Conservation (phyloP, 768 basidiomycete genomes). For the Postia placenta region DNA sequence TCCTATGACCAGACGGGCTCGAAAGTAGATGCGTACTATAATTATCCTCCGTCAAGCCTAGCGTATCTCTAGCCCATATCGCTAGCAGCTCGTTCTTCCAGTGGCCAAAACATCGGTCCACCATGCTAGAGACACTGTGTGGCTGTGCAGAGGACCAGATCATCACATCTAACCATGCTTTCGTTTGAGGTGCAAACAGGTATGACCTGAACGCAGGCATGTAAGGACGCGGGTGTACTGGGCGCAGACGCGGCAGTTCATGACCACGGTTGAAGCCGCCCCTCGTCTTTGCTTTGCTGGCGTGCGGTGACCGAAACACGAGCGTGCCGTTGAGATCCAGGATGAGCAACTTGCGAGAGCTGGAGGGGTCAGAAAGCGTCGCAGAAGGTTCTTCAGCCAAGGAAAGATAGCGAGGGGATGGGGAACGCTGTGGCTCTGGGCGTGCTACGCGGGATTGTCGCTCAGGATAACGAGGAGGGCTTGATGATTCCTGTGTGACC, state of each 20-base stretch:
- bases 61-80: conserved; percentile 75
- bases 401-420: conserved; percentile 32
- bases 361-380: conserved; percentile 19
- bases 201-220: conserved; percentile 55
- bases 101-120: conserved; percentile 49
- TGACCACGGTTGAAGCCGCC: not conserved
- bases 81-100: conserved; percentile 40
- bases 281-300: not conserved
- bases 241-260: conserved; percentile 25
- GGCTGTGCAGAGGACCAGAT: conserved; percentile 88
- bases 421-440: conserved; percentile 17
- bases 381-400: conserved; percentile 25
- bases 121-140: conserved; percentile 73
- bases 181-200: conserved; percentile 55
- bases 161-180: conserved; percentile 74
- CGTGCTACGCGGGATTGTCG: conserved; percentile 8
- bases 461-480: no score
- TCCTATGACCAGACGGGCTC: conserved; percentile 1
- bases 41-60: conserved; percentile 54
- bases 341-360: conserved; percentile 57
- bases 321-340: conserved; percentile 76
- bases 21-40: conserved; percentile 56
- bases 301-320: conserved; percentile 48
- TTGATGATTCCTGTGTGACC: no score
- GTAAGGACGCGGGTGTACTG: conserved; percentile 59